A percentile compares a stretch with the other conserved stretches of the same genome.
Conservation (phyloP, 352 stramenopile species). For the Phytopythium mirpurense region DNA sequence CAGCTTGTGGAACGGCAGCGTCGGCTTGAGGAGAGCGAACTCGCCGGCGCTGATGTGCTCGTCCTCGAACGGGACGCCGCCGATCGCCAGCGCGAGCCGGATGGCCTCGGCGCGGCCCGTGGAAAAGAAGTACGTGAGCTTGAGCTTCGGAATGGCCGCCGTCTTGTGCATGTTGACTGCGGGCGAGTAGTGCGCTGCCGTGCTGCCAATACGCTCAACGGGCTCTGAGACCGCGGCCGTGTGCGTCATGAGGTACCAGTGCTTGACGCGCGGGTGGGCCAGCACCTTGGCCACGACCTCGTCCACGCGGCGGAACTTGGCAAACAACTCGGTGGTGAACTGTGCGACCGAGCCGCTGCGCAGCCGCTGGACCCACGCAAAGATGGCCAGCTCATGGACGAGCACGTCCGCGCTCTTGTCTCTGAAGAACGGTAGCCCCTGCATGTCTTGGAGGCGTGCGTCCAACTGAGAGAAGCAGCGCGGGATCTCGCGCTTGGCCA, state of each 20-base stretch:
- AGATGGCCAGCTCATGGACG: conserved; percentile 29
- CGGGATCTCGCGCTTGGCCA: conserved; percentile 15
- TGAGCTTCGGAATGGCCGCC: conserved; percentile 21
- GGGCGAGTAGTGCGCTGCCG: too few relatives aligned
- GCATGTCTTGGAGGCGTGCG: conserved; percentile 17
- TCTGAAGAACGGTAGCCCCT: conserved; percentile 8
- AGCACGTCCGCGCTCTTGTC: conserved; percentile 7
- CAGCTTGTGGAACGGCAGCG: conserved; percentile 36
- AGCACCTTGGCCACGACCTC: conserved; percentile 17
- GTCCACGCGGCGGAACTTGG: conserved; percentile 11
- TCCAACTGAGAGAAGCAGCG: conserved; percentile 22
- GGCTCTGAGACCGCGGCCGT: neutral
- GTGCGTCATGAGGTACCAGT: conserved; percentile 9
- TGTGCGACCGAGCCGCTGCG: conserved; percentile 1
- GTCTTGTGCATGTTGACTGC: neutral
- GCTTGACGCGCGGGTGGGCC: conserved; percentile 15
- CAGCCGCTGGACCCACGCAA: conserved; percentile 14
- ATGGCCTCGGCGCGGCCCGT: conserved; percentile 45
- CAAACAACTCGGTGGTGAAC: conserved; percentile 8
- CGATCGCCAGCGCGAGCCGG: conserved; percentile 40
- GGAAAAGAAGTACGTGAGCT: conserved; percentile 53
- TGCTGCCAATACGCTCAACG: neutral
- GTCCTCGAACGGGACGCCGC: conserved; percentile 43
- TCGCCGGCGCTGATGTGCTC: conserved; percentile 32
- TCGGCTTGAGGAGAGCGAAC: conserved; percentile 22